Percentiles rank a stretch among this genome's conserved stretches.
These are phyloP conservation scores for Penicillium pulvis DNA, from an alignment of 495 filamentous ascomycete genomes.

Conservation along the genomic window DNA sequence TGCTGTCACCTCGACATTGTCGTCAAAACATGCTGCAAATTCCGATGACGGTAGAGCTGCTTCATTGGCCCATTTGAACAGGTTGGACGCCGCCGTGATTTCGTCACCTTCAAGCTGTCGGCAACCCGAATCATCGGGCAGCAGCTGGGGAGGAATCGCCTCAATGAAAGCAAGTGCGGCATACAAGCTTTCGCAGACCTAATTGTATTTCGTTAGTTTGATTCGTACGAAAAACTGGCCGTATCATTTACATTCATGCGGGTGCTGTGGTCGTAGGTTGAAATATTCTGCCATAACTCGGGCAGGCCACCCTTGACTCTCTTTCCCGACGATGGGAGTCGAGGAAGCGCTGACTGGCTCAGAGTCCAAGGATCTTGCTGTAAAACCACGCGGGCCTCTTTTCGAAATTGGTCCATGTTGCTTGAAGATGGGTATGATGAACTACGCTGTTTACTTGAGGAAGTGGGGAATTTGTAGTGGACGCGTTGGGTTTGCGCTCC, in stretches of 20 bases:
- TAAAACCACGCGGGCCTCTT: constrained; percentile 32
- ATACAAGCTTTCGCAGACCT: constrained; percentile 39
- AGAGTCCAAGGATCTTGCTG: constrained; percentile 10
- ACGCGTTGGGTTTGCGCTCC: constrained; percentile 4
- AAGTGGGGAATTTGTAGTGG: neutral
- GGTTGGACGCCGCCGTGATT: constrained; percentile 23
- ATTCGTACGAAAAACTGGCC: neutral
- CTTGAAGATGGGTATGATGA: constrained; percentile 1
- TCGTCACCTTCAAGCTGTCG: constrained; percentile 28
- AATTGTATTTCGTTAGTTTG: constrained; percentile 9
- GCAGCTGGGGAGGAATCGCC: constrained; percentile 10
- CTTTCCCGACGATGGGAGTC: constrained; percentile 1
- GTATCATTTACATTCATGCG: constrained; percentile 25
- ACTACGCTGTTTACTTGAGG: neutral
- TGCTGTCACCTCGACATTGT: constrained; percentile 28
- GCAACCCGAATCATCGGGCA: constrained; percentile 18
- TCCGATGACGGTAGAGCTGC: constrained; percentile 37
- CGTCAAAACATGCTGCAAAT: constrained; percentile 34
- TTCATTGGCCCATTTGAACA: constrained; percentile 41
- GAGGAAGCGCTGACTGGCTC: constrained; percentile 9
- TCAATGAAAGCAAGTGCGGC: constrained; percentile 30
- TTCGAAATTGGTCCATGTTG: constrained; percentile 39
- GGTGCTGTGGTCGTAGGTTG: constrained; percentile 23
- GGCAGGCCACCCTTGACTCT: constrained; percentile 20
- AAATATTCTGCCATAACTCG: constrained; percentile 36